Evolutionary conservation across 441 rosid species (phyloP), one percentile per base, ranked within the genome.

Genomic region (Gossypium gossypioides): DNA sequence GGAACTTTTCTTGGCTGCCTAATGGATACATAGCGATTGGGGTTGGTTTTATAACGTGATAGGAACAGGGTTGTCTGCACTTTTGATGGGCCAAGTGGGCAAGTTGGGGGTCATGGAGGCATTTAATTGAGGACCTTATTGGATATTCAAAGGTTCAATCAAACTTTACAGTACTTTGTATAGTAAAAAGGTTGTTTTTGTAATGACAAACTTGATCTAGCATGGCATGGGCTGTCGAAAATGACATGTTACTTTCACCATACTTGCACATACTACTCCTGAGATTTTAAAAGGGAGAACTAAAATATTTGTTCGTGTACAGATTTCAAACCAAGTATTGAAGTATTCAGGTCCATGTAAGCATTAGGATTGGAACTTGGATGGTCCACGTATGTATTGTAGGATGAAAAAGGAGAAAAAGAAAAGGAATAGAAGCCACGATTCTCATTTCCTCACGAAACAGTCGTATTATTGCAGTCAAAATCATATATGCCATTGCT

Each of bases 81-180:
- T 15, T 55, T 63, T 69, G 74, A 25, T 48, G 24, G 64, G 72
- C 69, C 68, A 58, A 50, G 9, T 65, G 74, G 75, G 42, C 76
- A 76, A 76, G 75, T 76, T 72, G 79, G 18, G 48, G 57, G 32
- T 25, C 5, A 7, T 0, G 72, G 15, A 32, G 10, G 6, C 34
- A 4, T 32, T 44, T 69, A 37, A 55, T 9, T 54, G 24, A 40
- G 51, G 60, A 54, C 44, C 42, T 48, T 34, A 67, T 50, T 54
- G 61, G 48, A 0, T 52, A 68, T 51, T 25, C 71, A 24, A 48
- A 68, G 59, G 54, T 51, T 51, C 42, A 66, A 44, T 68, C 40
- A 66, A 44, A 48, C 69, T 21, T 64, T 21, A 64, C 52, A 13
- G 18, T 10, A 65, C 3, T 40, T 40, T 40, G 13, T 40, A 40